Base-by-base conservation (phyloP, 1,284 basidiomycete species). In the Trametes pubescens region DNA sequence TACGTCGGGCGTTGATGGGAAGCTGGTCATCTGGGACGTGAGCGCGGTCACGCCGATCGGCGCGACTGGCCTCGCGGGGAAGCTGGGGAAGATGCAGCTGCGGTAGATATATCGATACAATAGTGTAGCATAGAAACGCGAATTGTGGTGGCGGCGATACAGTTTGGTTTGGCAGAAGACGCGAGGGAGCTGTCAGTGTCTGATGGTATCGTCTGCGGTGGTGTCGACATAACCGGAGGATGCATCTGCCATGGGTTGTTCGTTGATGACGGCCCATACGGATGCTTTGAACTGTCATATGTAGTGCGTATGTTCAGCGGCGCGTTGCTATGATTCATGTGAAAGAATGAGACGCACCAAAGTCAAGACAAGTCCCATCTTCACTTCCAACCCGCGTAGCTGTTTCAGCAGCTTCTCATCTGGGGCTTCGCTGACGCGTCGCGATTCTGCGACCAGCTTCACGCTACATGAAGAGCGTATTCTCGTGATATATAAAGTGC, bases 1-100 rank as follows among this genome's bases (percentile, higher is more conserved):
- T 75, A 98, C 96, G 18, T 91, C 89, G n/a, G 98, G 96, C 10
- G 93, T 96, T 32, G 98, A 99, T 79, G 98, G 98, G 6, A 91
- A 91, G 72, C 80, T 99, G 64, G 95, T 97, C 29, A 84, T 99
- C 62, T 99, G 98, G 95, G 84, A 90, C 65, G 87, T 89, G n/a
- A 83, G 81, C 59, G 82, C 84, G 22, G 86, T 88, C 32, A 79
- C 78, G 48, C 72, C 75, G 40, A 66, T 66, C 52, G 55, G 70
- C 40, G 69, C 69, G 32, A 65, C 67, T 7, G 69, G 71, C 1
- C 58, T 76, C 55, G 69, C 67, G 48, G 74, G 72, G 52, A 71
- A 71, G 64, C 54, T 91, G 69, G 85, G 82, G 35, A 84, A 82
- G 13, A 74, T 86, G 78, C 80, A 83, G 58, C 72, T 88, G 67